phyloP scores from a whole-genome alignment of 2,329 filamentous ascomycete species.

The Fusarium gaditjirri region DNA sequence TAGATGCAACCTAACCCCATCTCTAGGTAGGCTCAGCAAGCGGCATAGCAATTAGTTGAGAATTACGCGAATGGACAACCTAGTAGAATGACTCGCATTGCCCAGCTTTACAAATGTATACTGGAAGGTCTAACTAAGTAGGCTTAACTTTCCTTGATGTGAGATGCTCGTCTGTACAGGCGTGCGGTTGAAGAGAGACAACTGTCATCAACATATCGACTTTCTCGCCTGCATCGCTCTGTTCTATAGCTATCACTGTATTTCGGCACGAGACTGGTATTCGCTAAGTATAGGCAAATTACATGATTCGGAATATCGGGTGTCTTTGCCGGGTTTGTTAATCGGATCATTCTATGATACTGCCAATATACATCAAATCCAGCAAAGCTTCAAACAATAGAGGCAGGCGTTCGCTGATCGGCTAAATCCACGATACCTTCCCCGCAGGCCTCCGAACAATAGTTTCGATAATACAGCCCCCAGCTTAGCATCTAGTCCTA shows the following conservation, averaged over 20 bases:
- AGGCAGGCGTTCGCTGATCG: background rate
- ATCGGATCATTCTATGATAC: background rate
- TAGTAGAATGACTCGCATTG: no score
- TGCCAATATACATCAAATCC: background rate
- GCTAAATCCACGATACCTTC: background rate
- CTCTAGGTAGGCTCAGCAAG: background rate
- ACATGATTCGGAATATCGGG: background rate
- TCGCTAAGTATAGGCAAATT: background rate
- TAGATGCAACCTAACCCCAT: background rate
- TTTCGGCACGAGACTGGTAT: background rate
- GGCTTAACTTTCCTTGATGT: background rate
- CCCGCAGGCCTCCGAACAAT: background rate
- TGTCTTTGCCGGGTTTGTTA: background rate
- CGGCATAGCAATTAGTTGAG: background rate
- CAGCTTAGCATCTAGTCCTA: background rate
- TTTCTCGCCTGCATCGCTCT: no score
- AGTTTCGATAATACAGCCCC: background rate
- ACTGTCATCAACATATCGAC: no score
- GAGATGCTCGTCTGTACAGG: rapidly evolving
- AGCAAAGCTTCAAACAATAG: background rate
- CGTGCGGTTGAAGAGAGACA: no score
- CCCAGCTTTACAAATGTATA: background rate
- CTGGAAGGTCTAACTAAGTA: background rate
- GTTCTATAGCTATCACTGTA: no score
- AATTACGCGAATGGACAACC: no score